A percentile compares a stretch with the other conserved stretches of the same genome.
Evolutionary conservation across 1,284 basidiomycete genomes (phyloP).

Genomic region (Ceratobasidium sp.): DNA sequence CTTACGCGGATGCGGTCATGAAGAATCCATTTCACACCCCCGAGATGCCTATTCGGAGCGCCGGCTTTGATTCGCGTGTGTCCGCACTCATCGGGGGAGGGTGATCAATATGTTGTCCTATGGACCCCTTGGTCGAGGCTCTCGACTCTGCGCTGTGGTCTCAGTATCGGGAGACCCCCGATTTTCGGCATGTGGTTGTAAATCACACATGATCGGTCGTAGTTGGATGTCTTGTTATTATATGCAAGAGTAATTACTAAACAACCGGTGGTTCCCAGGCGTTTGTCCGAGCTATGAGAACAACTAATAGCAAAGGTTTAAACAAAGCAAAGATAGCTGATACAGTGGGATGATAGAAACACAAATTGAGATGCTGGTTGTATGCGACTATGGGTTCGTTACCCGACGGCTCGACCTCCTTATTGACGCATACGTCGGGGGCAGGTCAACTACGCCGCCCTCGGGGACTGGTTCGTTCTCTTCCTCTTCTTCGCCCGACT

Average conservation of each 20-base stretch:
- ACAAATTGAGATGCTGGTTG: not conserved
- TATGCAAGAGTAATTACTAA: not conserved
- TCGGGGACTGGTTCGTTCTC: conserved; percentile 6
- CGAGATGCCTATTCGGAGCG: conserved; percentile 97
- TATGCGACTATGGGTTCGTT: conserved; percentile 22
- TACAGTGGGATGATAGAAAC: conserved; percentile 24
- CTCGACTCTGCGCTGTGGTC: conserved; percentile 36
- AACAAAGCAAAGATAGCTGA: conserved; percentile 21
- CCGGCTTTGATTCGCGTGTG: conserved; percentile 86
- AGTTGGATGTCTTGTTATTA: too few relatives aligned
- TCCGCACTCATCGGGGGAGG: conserved; percentile 46
- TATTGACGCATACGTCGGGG: conserved; percentile 25
- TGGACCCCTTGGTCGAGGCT: conserved; percentile 19
- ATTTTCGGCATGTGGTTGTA: conserved; percentile 16
- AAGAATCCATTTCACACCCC: conserved; percentile 99
- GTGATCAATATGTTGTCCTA: conserved; percentile 9
- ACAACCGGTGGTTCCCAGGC: conserved; percentile 29
- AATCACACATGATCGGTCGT: conserved; percentile 15
- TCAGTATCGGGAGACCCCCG: conserved; percentile 41
- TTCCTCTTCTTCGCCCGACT: conserved; percentile 28
- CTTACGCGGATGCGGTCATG: conserved; percentile 95
- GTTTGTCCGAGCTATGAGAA: conserved; percentile 21
- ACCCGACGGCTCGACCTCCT: conserved; percentile 4
- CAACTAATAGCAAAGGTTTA: conserved; percentile 1
- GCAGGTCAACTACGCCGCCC: conserved; percentile 21